Percentiles rank a stretch among this genome's conserved stretches.
These are phyloP conservation scores for Cylindrotheca closterium DNA, from an alignment of 108 stramenopile genomes.

Conservation along the genomic window DNA sequence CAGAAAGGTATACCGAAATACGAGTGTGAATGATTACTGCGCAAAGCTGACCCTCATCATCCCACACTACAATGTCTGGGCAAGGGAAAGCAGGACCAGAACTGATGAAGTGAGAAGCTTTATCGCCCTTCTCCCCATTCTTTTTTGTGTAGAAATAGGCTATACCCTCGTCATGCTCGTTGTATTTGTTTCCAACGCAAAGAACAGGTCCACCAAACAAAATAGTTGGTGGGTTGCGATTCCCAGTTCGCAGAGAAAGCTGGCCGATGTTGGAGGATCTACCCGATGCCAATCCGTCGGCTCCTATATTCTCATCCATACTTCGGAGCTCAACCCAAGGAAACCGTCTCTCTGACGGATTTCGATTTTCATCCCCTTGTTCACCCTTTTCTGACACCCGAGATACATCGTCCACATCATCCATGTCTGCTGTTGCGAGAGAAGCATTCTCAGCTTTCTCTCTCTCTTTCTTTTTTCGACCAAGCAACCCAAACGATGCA, in stretches of 20 bases:
- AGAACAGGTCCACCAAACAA: constrained; percentile 83
- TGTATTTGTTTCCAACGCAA: constrained; percentile 58
- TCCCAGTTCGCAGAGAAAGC: constrained; percentile 65
- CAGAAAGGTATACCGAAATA: constrained; percentile 71
- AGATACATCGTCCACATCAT: constrained; percentile 19
- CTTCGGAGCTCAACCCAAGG: constrained; percentile 62
- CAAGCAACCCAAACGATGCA: constrained; percentile 17
- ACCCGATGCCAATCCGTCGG: constrained; percentile 43
- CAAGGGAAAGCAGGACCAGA: constrained; percentile 77
- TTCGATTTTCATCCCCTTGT: neutral
- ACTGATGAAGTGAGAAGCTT: constrained; percentile 50
- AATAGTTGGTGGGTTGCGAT: constrained; percentile 56
- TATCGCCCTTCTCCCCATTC: constrained; percentile 45
- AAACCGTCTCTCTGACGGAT: constrained; percentile 13
- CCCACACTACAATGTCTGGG: constrained; percentile 80
- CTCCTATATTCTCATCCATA: constrained; percentile 50
- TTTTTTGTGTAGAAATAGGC: constrained; percentile 78
- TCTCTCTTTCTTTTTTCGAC: constrained; percentile 22
- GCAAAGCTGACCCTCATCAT: constrained; percentile 75
- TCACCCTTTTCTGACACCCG: constrained; percentile 8
- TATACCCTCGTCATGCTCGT: constrained; percentile 46
- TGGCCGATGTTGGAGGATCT: constrained; percentile 44
- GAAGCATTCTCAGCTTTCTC: constrained; percentile 17
- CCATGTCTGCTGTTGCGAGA: constrained; percentile 16
- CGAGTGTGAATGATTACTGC: constrained; percentile 57